Evolutionary conservation across 805 yeast genomes (phyloP).

Genomic region (Candida arabinofermentans): DNA sequence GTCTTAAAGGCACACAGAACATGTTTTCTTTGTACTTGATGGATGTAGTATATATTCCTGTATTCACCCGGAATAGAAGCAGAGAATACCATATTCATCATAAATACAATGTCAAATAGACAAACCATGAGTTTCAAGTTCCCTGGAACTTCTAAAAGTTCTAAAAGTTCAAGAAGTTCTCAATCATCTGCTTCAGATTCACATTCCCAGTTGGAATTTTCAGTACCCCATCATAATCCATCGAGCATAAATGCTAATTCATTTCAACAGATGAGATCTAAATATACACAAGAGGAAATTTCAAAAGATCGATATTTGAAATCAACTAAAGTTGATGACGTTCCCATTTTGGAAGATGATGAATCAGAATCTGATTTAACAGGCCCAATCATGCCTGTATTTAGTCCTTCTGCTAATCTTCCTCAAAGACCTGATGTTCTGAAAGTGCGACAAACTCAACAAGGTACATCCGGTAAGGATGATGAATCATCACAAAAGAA

Average conservation of each 20-base stretch:
- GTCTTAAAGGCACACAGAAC: not conserved
- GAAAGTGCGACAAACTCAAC: not conserved
- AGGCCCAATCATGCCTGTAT: conserved; percentile 27
- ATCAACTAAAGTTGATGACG: conserved; percentile 15
- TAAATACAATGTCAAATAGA: not conserved
- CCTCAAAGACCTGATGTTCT: too few species aligned
- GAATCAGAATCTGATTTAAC: conserved; percentile 23
- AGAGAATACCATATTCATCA: not conserved
- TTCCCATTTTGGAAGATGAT: conserved; percentile 30
- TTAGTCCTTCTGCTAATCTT: conserved; percentile 1
- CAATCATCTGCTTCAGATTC: not conserved
- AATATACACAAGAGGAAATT: not conserved
- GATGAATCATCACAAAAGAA: not conserved
- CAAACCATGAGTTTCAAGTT: too few species aligned
- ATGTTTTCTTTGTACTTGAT: not conserved
- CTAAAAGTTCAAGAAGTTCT: not conserved
- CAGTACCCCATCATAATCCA: not conserved
- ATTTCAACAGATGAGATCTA: not conserved
- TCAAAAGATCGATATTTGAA: not conserved
- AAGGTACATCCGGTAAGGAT: not conserved
- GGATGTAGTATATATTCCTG: too few species aligned
- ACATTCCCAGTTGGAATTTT: too few species aligned
- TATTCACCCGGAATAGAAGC: too few species aligned
- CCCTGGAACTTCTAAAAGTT: not conserved
- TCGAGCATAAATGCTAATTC: too few species aligned